Conservation (phyloP, 345 rosid species). For the Crucihimalaya himalaica region DNA sequence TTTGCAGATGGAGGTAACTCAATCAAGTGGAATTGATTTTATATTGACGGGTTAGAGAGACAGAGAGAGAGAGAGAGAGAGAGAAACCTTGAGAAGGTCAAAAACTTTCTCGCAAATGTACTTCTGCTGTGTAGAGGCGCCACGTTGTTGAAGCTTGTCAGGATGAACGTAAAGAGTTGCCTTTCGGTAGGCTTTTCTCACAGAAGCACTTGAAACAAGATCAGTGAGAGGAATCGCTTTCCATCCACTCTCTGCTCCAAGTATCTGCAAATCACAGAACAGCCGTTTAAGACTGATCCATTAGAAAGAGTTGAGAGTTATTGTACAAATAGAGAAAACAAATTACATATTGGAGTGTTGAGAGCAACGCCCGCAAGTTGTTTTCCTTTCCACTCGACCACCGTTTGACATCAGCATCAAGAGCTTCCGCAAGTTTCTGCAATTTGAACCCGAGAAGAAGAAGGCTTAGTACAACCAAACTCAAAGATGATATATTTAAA, state of each 20-base stretch:
- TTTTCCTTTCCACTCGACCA: constrained; percentile 91
- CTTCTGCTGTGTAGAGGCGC: constrained; percentile 88
- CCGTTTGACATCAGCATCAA: constrained; percentile 89
- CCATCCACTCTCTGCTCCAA: constrained; percentile 95
- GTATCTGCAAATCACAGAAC: constrained; percentile 58
- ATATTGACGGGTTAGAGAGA: background rate
- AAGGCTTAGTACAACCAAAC: constrained; percentile 17
- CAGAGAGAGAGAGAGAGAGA: background rate
- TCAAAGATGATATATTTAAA: background rate
- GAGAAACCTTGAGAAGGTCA: constrained; percentile 82
- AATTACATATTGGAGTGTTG: constrained; percentile 90
- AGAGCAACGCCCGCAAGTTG: constrained; percentile 88
- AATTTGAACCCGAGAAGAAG: constrained; percentile 20
- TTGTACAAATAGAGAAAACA: background rate
- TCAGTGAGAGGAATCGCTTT: constrained; percentile 80
- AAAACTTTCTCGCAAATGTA: constrained; percentile 92
- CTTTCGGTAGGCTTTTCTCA: constrained; percentile 88
- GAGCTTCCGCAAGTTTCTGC: constrained; percentile 77
- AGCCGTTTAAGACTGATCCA: background rate
- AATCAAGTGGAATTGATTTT: background rate
- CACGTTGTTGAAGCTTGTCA: constrained; percentile 95
- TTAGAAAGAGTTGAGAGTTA: background rate
- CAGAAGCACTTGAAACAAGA: constrained; percentile 63
- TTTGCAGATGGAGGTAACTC: background rate
- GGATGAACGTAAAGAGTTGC: constrained; percentile 94